phyloP scores from a whole-genome alignment of 2,329 filamentous ascomycete genomes.

The Cladosporium halotolerans region DNA sequence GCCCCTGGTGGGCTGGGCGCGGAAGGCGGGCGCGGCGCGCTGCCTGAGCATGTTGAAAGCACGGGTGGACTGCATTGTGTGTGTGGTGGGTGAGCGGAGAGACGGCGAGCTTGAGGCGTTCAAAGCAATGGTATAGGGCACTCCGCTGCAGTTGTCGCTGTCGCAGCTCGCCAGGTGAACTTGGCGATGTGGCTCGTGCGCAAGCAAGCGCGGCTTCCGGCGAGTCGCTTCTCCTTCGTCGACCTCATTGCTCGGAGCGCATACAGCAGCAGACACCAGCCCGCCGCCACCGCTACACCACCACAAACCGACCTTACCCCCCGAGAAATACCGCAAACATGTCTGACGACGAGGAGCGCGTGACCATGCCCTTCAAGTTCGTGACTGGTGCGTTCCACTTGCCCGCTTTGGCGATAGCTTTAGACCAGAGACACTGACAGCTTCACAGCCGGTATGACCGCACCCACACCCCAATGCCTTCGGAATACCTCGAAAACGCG shows the following conservation, averaged over 20 bases:
- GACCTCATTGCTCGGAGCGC: slow-evolving; percentile 12
- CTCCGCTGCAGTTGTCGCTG: not conserved
- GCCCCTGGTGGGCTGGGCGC: slow-evolving; percentile 26
- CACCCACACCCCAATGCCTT: not conserved
- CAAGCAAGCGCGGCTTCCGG: slow-evolving; percentile 2
- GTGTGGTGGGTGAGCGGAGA: slow-evolving; percentile 24
- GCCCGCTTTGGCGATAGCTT: slow-evolving; percentile 27
- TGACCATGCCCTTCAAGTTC: slow-evolving; percentile 99
- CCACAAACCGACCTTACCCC: slow-evolving; percentile 12
- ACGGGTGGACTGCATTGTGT: slow-evolving; percentile 35
- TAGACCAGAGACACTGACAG: slow-evolving; percentile 23
- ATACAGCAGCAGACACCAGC: slow-evolving; percentile 16
- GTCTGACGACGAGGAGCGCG: slow-evolving; percentile 80
- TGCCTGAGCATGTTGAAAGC: slow-evolving; percentile 29
- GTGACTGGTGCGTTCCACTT: slow-evolving; percentile 73
- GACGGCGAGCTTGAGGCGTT: not conserved
- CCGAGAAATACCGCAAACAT: slow-evolving; percentile 57
- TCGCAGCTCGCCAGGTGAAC: slow-evolving; percentile 8
- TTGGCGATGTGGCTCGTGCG: slow-evolving; percentile 4
- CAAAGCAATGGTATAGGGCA: slow-evolving; percentile 4
- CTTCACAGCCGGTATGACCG: slow-evolving; percentile 28
- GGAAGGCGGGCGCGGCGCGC: slow-evolving; percentile 27
- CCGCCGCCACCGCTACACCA: slow-evolving; percentile 15
- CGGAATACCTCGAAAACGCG: not conserved
- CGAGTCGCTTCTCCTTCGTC: slow-evolving; percentile 9